These are phyloP conservation scores for Rhizomucor miehei DNA, from an alignment of 371 early-diverging fungal genomes.

Conservation along the genomic window DNA sequence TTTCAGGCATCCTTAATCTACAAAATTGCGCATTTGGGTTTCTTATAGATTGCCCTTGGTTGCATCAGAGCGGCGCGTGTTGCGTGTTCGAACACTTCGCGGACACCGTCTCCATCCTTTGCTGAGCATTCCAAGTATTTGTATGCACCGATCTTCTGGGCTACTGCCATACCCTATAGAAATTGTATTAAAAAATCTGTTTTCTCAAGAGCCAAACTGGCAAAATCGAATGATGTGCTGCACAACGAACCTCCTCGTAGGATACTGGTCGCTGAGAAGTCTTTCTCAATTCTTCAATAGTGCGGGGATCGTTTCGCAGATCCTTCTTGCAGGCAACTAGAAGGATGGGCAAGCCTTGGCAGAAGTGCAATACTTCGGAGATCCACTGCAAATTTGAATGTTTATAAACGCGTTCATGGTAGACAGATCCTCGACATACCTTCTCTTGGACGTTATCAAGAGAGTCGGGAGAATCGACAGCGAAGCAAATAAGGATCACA, in stretches of 20 bases:
- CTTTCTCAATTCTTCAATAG: constrained; percentile 76
- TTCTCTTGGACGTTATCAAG: constrained; percentile 92
- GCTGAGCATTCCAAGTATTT: constrained; percentile 95
- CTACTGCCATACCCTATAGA: constrained; percentile 65
- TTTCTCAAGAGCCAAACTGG: no score
- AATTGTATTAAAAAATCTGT: constrained; percentile 8
- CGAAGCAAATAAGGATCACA: constrained; percentile 94
- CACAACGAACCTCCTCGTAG: constrained; percentile 60
- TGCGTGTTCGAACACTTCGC: constrained; percentile 92
- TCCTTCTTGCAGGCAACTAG: constrained; percentile 93
- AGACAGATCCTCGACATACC: constrained; percentile 29
- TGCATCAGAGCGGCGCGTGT: constrained; percentile 80
- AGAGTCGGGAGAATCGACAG: constrained; percentile 92
- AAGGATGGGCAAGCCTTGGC: constrained; percentile 84
- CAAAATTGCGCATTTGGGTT: constrained; percentile 38
- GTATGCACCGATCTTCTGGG: constrained; percentile 83
- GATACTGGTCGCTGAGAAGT: constrained; percentile 81
- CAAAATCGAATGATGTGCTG: no score
- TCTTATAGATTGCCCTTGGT: constrained; percentile 49
- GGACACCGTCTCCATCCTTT: constrained; percentile 87
- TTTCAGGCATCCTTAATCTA: constrained; percentile 32
- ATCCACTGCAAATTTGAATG: constrained; percentile 69
- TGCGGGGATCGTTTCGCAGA: constrained; percentile 78
- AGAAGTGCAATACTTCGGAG: constrained; percentile 89
- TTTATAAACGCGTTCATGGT: not conserved